Conservation (phyloP, 805 yeast species). For the Teunomyces aglyptinius region DNA sequence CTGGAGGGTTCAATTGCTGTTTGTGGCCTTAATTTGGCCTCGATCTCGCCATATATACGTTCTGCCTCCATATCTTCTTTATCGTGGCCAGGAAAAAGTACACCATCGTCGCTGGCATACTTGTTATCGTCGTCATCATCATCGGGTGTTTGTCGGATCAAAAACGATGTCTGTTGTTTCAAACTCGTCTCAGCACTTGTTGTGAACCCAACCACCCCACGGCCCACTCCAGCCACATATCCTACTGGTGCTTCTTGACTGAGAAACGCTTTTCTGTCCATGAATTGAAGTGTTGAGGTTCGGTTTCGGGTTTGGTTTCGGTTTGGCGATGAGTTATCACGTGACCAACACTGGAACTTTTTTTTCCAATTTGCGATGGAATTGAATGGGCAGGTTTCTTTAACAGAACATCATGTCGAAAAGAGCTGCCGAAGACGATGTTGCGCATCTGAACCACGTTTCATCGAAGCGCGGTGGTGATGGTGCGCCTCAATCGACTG, state of each 20-base stretch:
- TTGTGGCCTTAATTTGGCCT: constrained; percentile 43
- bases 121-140: constrained; percentile 16
- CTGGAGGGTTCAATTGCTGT: constrained; percentile 22
- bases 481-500: constrained; percentile 34
- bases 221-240: constrained; percentile 86
- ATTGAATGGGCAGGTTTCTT: neutral
- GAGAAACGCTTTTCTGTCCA: constrained; percentile 47
- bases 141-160: constrained; percentile 26
- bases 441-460: constrained; percentile 19
- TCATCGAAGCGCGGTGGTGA: constrained; percentile 36
- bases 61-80: constrained; percentile 81
- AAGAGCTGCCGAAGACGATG: constrained; percentile 43
- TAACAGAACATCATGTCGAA: constrained; percentile 43
- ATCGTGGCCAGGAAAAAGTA: constrained; percentile 29
- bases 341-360: neutral
- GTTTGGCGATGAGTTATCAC: neutral
- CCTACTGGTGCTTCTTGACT: constrained; percentile 88
- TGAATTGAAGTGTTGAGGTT: neutral
- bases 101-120: constrained; percentile 21
- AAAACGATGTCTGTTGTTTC: constrained; percentile 6
- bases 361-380: neutral
- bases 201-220: constrained; percentile 94
- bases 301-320: neutral
- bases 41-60: constrained; percentile 63
- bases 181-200: constrained; percentile 66